Evolutionary conservation across 164 flowering plant genomes (phyloP).

Genomic region (Saururus chinensis): DNA sequence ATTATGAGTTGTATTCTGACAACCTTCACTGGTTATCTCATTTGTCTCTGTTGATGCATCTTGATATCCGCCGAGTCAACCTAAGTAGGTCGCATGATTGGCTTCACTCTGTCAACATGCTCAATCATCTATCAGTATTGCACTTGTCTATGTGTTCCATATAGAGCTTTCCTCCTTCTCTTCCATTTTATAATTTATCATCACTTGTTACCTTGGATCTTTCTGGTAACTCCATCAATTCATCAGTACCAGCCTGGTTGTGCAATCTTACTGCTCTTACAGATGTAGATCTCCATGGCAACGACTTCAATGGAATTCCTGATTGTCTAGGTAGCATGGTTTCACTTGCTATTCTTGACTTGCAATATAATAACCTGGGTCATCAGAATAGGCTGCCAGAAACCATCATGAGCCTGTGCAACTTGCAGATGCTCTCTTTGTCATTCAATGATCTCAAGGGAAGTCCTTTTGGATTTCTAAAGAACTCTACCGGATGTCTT

Average conservation of each 20-base stretch:
- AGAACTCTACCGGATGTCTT: too few relatives aligned
- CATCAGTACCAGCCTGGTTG: conserved; percentile 2
- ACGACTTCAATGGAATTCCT: too few relatives aligned
- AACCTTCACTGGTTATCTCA: background rate
- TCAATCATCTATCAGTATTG: background rate
- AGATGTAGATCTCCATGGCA: too few relatives aligned
- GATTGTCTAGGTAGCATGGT: too few relatives aligned
- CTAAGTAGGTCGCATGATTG: background rate
- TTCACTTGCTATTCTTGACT: too few relatives aligned
- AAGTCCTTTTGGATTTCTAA: too few relatives aligned
- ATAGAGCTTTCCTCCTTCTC: background rate
- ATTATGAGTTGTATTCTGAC: background rate
- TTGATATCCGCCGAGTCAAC: background rate
- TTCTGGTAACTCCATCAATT: background rate
- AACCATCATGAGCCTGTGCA: too few relatives aligned
- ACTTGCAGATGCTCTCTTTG: too few relatives aligned
- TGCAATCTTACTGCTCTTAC: background rate
- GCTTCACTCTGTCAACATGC: background rate
- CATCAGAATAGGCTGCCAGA: too few relatives aligned
- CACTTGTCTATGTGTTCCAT: background rate
- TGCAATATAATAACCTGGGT: too few relatives aligned
- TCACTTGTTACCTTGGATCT: background rate
- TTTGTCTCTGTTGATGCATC: background rate
- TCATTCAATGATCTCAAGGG: too few relatives aligned
- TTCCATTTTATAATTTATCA: background rate